Percentiles rank a stretch among this genome's conserved stretches.
phyloP scores from a whole-genome alignment of 1,139 yeast species.

The Zygotorulaspora mrakii region DNA sequence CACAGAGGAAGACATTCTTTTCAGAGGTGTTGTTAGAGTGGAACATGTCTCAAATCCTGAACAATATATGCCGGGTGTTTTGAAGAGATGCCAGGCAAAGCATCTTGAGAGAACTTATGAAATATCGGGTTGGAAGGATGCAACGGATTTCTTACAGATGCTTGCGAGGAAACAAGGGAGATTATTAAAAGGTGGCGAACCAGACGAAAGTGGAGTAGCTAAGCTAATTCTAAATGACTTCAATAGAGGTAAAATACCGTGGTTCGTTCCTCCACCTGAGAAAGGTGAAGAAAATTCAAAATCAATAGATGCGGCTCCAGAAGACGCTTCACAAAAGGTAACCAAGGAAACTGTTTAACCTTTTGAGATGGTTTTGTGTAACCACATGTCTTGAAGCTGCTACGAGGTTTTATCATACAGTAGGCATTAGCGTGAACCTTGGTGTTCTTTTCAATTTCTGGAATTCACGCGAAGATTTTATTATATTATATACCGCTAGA shows the following conservation, averaged over 20 bases:
- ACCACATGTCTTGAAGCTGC: too few species aligned
- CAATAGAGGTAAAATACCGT: conserved; percentile 95
- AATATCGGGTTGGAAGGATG: conserved; percentile 83
- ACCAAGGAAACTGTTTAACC: too few species aligned
- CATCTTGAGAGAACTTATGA: conserved; percentile 96
- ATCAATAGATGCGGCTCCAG: conserved; percentile 19
- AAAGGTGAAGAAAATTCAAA: conserved; percentile 46
- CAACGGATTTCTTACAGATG: conserved; percentile 81
- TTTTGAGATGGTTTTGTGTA: too few species aligned
- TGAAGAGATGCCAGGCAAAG: conserved; percentile 79
- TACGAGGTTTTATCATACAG: too few species aligned
- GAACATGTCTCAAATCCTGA: conserved; percentile 95
- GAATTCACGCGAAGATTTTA: too few species aligned
- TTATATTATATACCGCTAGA: too few species aligned
- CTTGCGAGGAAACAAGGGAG: conserved; percentile 92
- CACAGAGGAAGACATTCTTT: conserved; percentile 86
- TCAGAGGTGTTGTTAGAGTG: conserved; percentile 96
- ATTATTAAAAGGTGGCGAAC: conserved; percentile 94
- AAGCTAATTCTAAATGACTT: conserved; percentile 89
- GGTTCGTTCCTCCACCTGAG: conserved; percentile 94
- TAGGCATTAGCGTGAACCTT: too few species aligned
- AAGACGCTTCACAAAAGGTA: not conserved
- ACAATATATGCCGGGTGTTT: conserved; percentile 86
- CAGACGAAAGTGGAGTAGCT: conserved; percentile 91
- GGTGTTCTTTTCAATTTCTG: too few species aligned